Evolutionary conservation across 352 stramenopile species (phyloP).

Genomic region (Elongisporangium undulatum): DNA sequence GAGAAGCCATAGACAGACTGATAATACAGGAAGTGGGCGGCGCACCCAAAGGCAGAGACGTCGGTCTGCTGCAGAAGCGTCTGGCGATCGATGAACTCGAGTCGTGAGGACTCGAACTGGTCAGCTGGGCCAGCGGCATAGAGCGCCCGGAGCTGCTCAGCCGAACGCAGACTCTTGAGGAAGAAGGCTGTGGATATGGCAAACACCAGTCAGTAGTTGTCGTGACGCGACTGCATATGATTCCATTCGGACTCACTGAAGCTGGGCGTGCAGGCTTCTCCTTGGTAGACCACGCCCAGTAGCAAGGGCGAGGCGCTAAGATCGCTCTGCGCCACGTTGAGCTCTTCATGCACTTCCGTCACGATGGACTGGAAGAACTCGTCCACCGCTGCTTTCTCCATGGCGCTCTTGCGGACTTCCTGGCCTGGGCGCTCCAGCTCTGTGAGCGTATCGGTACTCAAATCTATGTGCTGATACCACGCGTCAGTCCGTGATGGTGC

Average conservation of each 20-base stretch:
- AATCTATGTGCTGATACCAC: slow-evolving; percentile 16
- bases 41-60: not conserved
- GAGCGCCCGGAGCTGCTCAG: slow-evolving; percentile 27
- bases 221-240: not conserved
- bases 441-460: slow-evolving; percentile 25
- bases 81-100: slow-evolving; percentile 36
- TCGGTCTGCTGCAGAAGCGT: slow-evolving; percentile 18
- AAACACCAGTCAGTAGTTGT: not conserved
- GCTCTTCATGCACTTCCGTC: slow-evolving; percentile 73
- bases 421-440: slow-evolving; percentile 11
- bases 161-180: slow-evolving; percentile 31
- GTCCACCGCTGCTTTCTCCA: slow-evolving; percentile 24
- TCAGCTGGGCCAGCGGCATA: slow-evolving; percentile 42
- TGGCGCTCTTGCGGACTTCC: not conserved
- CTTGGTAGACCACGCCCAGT: slow-evolving; percentile 69
- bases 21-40: no score
- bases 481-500: not conserved
- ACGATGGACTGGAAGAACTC: slow-evolving; percentile 74
- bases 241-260: slow-evolving; percentile 43
- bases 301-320: slow-evolving; percentile 45
- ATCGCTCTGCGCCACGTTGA: slow-evolving; percentile 46
- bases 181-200: slow-evolving; percentile 37
- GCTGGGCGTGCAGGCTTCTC: slow-evolving; percentile 64
- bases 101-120: slow-evolving; percentile 53
- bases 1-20: no score